Conservation (phyloP, 306 rosid species). For the Cyamopsis tetragonoloba region DNA sequence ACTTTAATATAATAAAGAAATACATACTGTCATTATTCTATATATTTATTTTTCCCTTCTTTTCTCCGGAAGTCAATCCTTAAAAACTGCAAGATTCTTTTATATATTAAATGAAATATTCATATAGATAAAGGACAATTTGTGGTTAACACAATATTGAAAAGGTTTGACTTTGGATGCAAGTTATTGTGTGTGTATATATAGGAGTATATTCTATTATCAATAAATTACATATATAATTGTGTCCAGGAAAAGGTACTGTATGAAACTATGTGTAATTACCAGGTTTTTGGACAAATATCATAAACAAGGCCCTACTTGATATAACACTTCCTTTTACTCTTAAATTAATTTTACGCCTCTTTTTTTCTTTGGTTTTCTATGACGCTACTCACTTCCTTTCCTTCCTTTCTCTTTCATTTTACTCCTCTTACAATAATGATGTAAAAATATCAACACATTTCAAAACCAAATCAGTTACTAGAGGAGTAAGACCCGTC, state of each 20-base stretch:
- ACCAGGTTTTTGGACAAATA: not conserved
- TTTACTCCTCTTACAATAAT: too few relatives aligned
- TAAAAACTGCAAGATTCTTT: conserved; percentile 17
- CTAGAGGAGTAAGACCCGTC: too few relatives aligned
- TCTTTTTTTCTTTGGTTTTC: too few relatives aligned
- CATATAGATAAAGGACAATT: not conserved
- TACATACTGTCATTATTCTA: not conserved
- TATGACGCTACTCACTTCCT: too few relatives aligned
- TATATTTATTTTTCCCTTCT: not conserved
- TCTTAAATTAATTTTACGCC: too few relatives aligned
- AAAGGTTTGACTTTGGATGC: conserved; percentile 22
- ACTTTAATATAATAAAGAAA: not conserved
- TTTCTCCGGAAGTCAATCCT: not conserved
- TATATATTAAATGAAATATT: conserved; percentile 6
- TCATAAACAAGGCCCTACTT: conserved; percentile 3
- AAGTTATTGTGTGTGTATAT: too few relatives aligned
- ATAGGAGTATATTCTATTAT: too few relatives aligned
- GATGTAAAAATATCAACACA: too few relatives aligned
- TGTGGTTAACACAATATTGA: conserved; percentile 18
- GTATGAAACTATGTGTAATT: not conserved
- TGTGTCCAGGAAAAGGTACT: not conserved
- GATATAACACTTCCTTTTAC: too few relatives aligned
- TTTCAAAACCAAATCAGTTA: too few relatives aligned
- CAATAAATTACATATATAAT: not conserved
- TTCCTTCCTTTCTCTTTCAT: too few relatives aligned